Evolutionary conservation across 176 grass and related monocot species (phyloP).

Genomic region (Olyra latifolia): DNA sequence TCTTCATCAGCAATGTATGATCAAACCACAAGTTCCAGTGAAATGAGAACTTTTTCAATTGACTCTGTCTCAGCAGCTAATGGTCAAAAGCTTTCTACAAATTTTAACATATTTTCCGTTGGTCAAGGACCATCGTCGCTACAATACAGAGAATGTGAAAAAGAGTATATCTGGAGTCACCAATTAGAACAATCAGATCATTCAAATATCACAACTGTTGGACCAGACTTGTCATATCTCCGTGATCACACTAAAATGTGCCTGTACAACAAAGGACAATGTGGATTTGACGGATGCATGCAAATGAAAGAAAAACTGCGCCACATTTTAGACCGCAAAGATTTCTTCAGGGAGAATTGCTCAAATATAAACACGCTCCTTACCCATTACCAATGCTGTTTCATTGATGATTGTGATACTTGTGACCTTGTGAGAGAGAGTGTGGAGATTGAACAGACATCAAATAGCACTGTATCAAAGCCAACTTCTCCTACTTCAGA

Average conservation of each 20-base stretch:
- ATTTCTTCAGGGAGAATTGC: constrained; percentile 38
- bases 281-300: constrained; percentile 14
- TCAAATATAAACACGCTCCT: constrained; percentile 28
- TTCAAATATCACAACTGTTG: constrained; percentile 34
- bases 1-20: constrained; percentile 37
- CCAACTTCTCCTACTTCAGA: constrained; percentile 42
- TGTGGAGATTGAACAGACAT: constrained; percentile 38
- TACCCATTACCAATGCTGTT: constrained; percentile 29
- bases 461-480: constrained; percentile 48
- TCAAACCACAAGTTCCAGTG: constrained; percentile 37
- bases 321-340: constrained; percentile 13
- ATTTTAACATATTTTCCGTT: background rate
- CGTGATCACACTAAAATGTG: constrained; percentile 40
- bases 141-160: constrained; percentile 16
- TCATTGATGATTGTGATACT: constrained; percentile 28
- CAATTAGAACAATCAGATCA: constrained; percentile 36
- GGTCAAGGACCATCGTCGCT: constrained; percentile 11
- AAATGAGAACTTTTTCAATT: constrained; percentile 3
- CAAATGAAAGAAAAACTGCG: constrained; percentile 38
- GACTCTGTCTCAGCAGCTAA: constrained; percentile 18
- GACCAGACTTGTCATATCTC: constrained; percentile 21
- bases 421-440: constrained; percentile 40
- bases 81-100: background rate
- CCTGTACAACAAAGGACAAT: constrained; percentile 28
- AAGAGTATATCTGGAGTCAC: background rate